Conservation (phyloP, 1,284 basidiomycete genomes). For the Ganoderma boninense region DNA sequence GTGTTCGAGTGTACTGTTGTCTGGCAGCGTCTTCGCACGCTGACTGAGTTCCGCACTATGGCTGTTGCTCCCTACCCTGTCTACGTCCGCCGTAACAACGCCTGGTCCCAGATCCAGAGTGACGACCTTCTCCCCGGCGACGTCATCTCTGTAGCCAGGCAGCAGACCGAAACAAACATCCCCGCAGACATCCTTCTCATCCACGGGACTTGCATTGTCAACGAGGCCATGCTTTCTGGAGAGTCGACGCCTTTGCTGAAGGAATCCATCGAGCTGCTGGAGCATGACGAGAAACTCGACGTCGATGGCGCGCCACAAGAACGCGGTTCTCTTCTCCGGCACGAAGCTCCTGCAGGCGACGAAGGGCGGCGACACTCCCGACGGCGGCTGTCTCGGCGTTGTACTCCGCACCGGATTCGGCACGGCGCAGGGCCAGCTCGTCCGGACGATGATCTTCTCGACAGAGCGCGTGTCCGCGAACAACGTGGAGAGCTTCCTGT, state of each 20-base stretch:
- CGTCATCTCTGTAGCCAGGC: slow-evolving; percentile 84
- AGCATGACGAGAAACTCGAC: slow-evolving; percentile 78
- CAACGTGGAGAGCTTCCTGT: slow-evolving; percentile 92
- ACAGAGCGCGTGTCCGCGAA: slow-evolving; percentile 95
- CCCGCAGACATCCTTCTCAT: slow-evolving; percentile 92
- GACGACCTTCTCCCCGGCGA: slow-evolving; percentile 92
- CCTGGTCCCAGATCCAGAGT: slow-evolving; percentile 84
- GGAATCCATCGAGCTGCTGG: slow-evolving; percentile 90
- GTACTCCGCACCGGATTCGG: slow-evolving; percentile 97
- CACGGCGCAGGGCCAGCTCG: slow-evolving; percentile 94
- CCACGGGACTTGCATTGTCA: slow-evolving; percentile 92
- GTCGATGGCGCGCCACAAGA: slow-evolving; percentile 88
- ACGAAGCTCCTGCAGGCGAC: slow-evolving; percentile 93
- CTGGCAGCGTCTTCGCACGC: slow-evolving; percentile 91
- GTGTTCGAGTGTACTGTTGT: slow-evolving; percentile 98
- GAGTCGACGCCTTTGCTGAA: slow-evolving; percentile 96
- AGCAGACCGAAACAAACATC: slow-evolving; percentile 85
- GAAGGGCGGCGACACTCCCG: slow-evolving; percentile 76
- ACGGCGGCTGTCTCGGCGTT: slow-evolving; percentile 89
- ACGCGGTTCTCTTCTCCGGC: slow-evolving; percentile 90
- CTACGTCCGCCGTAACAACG: slow-evolving; percentile 79
- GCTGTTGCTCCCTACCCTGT: slow-evolving; percentile 90
- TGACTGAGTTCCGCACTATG: slow-evolving; percentile 97
- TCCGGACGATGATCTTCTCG: slow-evolving; percentile 97
- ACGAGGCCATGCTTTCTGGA: slow-evolving; percentile 97